Base-by-base conservation (phyloP, 768 basidiomycete species). In the Pleurotus djamor region DNA sequence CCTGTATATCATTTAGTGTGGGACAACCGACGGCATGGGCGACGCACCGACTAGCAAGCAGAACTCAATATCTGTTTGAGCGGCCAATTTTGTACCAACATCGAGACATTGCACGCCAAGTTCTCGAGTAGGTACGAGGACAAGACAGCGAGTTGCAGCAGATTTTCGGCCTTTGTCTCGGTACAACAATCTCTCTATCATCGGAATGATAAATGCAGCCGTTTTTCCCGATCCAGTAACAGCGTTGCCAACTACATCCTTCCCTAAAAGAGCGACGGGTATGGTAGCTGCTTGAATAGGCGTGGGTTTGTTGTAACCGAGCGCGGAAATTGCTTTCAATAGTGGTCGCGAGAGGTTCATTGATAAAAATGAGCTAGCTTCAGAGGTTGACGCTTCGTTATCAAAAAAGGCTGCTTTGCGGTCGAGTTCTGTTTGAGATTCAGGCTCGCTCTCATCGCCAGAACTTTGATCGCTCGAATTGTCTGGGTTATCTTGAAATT, bases 191-290 rank as follows among this genome's bases (percentile, higher is more conserved):
- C 97, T 89, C 72, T 99, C 97, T 52, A 96, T 72, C 75, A 96
- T 90, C 43, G 97, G 97, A 60, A 98, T 87, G 67, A 91, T 89
- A 75, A 98, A 99, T 1, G 97, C 97, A 8, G 94, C 96, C 1
- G 97, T 99, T 79, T 99, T 99, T 60, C 97, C 97, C 4, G 95
- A 97, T 61, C 97, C 97, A 14, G 97, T 99, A 14, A 96, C 92
- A 16, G 97, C 96, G 60, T 86, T 89, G 35, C 96, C 97, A 56
- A 99, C 95, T 38, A 99, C 83, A 70, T 99, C 97, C 69, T 97
- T 95, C 52, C 97, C 97, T 21, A 96, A 71, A 16, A 99, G 83
- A 21, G 95, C 96, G 45, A 95, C 87, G 14, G 97, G 97, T 57
- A 99, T 93, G 10, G 96, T 90, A 45, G 92, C 88, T 2, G 92